Base-by-base conservation (phyloP, 23 red algal genomes). In the Gracilaria gracilis region DNA sequence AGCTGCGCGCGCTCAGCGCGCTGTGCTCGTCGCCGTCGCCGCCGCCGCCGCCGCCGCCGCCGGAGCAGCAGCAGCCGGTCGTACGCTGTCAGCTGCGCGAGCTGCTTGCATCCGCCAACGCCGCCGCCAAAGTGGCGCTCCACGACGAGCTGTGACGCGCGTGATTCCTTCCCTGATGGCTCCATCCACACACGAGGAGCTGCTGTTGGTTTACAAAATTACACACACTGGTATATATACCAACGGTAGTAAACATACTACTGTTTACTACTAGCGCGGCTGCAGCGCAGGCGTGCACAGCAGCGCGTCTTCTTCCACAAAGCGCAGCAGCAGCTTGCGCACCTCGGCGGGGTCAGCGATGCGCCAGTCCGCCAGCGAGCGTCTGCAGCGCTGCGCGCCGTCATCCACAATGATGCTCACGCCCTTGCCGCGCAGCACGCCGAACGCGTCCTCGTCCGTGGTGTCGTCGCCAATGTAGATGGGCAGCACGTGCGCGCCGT, bases 401-500 rank as follows among this genome's bases (percentile, higher is more conserved):
- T 29, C 82, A 9, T 67, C 70, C 48, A 96, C 94, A 55, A 91
- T 91, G 21, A 96, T 55, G 37, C 75, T 75, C 65, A 96, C 25
- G 27, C 94, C 94, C 32, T 57, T 67, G 8, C 67, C 66, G 36
- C 50, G 57, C 61, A 98, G 40, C 36, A 87, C 80, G 1, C 25
- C 67, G 72, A 98, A 95, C 11, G 96, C 96, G 67, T 95, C 92
- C 81, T 98, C 96, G 74, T 98, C 96, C 27, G 96, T 93, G 36
- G 92, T 81, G 57, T 98, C 96, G 89, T 98, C 96, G 47, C 96
- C 96, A 46, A 98, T 88, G 67, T 98, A 98, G 62, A 98, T 79
- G 12, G 96, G 96, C 70, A 98, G 42, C 27, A 93, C 87, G 33
- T 98, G 87, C 40, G 88, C 79, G 24, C 89, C 79, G 42, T 86